Percentiles rank a stretch among this genome's conserved stretches.
Evolutionary conservation across 768 basidiomycete species (phyloP).

Genomic region (Podaxis sp.): DNA sequence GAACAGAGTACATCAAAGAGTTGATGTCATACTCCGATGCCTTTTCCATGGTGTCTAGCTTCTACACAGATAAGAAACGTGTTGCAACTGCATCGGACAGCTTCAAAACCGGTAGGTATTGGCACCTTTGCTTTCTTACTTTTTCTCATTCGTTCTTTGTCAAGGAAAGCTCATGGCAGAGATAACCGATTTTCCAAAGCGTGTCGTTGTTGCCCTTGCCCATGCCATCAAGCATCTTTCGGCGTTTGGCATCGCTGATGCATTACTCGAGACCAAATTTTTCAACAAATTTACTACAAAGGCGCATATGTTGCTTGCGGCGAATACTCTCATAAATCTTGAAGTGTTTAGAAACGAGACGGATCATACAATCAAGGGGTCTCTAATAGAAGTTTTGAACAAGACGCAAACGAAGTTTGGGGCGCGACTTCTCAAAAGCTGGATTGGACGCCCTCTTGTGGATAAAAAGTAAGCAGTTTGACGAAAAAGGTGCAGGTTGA

Average conservation of each 20-base stretch:
- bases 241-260: conserved; percentile 75
- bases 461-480: conserved; percentile 52
- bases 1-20: conserved; percentile 61
- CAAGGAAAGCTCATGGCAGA: conserved; percentile 62
- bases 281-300: conserved; percentile 77
- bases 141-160: background rate
- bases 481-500: background rate
- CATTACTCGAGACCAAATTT: conserved; percentile 72
- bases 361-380: conserved; percentile 69
- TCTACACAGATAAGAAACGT: conserved; percentile 58
- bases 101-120: conserved; percentile 41
- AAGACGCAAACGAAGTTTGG: conserved; percentile 89
- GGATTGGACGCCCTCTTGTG: conserved; percentile 85
- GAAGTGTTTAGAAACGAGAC: conserved; percentile 95
- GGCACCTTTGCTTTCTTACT: conserved; percentile 7
- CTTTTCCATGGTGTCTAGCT: conserved; percentile 61
- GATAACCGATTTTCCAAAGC: conserved; percentile 64
- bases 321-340: conserved; percentile 84
- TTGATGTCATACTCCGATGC: conserved; percentile 64
- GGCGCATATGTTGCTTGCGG: conserved; percentile 84
- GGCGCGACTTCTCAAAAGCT: conserved; percentile 73
- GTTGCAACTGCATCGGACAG: conserved; percentile 37
- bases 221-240: conserved; percentile 69
- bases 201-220: conserved; percentile 70
- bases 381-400: conserved; percentile 84